phyloP scores from a whole-genome alignment of 2,329 filamentous ascomycete genomes.

The Trichoderma aggressivum region DNA sequence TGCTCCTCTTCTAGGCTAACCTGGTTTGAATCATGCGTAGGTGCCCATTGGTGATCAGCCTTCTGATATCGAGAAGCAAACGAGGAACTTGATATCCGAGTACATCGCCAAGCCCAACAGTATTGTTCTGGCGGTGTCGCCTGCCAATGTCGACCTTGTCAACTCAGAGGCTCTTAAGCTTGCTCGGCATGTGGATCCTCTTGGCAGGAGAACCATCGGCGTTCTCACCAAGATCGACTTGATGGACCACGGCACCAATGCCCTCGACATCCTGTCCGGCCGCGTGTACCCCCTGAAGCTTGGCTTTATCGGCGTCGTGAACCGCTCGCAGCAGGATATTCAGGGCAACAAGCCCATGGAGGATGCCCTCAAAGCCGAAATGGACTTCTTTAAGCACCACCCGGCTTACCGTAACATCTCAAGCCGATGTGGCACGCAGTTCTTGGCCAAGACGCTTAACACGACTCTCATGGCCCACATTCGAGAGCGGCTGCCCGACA shows the following conservation, averaged over 20 bases:
- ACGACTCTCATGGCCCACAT: slow-evolving; percentile 95
- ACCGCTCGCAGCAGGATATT: slow-evolving; percentile 97
- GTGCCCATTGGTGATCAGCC: slow-evolving; percentile 98
- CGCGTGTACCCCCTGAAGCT: slow-evolving; percentile 95
- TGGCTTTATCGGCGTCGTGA: slow-evolving; percentile 96
- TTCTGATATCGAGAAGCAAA: slow-evolving; percentile 97
- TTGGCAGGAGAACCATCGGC: slow-evolving; percentile 91
- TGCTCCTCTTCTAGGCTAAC: slow-evolving; percentile 20
- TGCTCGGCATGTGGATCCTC: slow-evolving; percentile 91
- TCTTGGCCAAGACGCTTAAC: slow-evolving; percentile 90
- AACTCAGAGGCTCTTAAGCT: slow-evolving; percentile 98
- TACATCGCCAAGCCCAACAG: slow-evolving; percentile 99
- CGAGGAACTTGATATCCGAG: slow-evolving; percentile 90
- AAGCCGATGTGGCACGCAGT: slow-evolving; percentile 87
- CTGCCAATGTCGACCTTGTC: slow-evolving; percentile 95
- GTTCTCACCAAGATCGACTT: slow-evolving; percentile 95
- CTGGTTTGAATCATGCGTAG: slow-evolving; percentile 37
- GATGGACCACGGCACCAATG: slow-evolving; percentile 98
- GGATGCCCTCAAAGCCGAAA: slow-evolving; percentile 83
- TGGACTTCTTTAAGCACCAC: slow-evolving; percentile 95
- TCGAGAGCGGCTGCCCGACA: slow-evolving; percentile 90
- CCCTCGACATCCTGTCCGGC: slow-evolving; percentile 94
- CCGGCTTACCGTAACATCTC: slow-evolving; percentile 97
- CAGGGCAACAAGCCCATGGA: slow-evolving; percentile 92
- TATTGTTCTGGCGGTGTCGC: slow-evolving; percentile 93